Conservation (phyloP, 2,329 filamentous ascomycete species). For the Trichoderma guizhouense region DNA sequence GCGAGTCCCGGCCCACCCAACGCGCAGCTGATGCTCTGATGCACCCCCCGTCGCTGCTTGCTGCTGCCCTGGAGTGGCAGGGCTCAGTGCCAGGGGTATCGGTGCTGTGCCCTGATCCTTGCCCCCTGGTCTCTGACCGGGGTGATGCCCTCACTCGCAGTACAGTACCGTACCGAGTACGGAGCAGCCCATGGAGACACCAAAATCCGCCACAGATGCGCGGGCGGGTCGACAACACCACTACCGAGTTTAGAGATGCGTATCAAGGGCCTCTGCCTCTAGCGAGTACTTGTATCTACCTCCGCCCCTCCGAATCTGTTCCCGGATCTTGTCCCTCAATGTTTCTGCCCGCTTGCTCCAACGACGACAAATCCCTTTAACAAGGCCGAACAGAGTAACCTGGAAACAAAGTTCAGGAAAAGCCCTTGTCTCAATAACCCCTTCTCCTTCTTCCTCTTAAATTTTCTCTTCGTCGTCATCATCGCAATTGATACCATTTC, state of each 20-base stretch:
- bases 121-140: not conserved
- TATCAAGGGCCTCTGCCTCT: slow-evolving; percentile 15
- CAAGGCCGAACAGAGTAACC: not conserved
- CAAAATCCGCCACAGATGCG: slow-evolving; percentile 17
- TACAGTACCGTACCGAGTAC: slow-evolving; percentile 4
- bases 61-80: slow-evolving; percentile 18
- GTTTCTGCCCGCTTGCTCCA: slow-evolving; percentile 9
- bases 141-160: slow-evolving; percentile 10
- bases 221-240: slow-evolving; percentile 20
- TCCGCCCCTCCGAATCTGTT: slow-evolving; percentile 16
- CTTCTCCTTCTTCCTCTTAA: slow-evolving; percentile 2
- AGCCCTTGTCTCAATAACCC: slow-evolving; percentile 15
- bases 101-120: slow-evolving; percentile 7
- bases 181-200: not conserved
- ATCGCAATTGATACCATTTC: slow-evolving; percentile 3
- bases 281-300: slow-evolving; percentile 20
- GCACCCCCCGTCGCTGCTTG: slow-evolving; percentile 19
- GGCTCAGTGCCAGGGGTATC: slow-evolving; percentile 18
- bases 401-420: not conserved
- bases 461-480: not conserved
- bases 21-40: slow-evolving; percentile 20
- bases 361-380: slow-evolving; percentile 9
- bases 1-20: slow-evolving; percentile 15
- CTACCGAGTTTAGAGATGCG: slow-evolving; percentile 18
- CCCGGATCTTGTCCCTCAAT: slow-evolving; percentile 14